phyloP scores from a whole-genome alignment of 306 rosid species.

The Cyclanthera cordifolia region DNA sequence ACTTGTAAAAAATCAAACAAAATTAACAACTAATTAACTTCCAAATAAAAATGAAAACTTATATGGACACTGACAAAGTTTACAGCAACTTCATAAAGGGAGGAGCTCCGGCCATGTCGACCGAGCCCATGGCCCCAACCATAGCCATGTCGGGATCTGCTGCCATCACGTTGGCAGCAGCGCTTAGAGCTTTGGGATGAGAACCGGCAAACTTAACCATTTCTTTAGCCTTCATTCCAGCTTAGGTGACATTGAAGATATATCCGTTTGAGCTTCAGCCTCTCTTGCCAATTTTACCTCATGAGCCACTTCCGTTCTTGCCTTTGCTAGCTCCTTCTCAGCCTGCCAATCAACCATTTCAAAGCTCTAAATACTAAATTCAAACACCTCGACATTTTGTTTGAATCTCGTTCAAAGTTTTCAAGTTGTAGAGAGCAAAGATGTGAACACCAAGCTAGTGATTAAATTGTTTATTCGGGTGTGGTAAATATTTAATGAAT shows the following conservation, averaged over 20 bases:
- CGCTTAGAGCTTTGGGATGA: neutral
- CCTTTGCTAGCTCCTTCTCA: conserved; percentile 53
- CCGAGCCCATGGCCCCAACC: no score
- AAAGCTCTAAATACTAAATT: no score
- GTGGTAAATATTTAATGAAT: no score
- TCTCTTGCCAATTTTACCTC: conserved; percentile 74
- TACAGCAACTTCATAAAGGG: neutral
- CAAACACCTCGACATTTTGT: no score
- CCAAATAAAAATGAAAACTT: neutral
- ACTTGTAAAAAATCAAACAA: neutral
- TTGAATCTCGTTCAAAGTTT: no score
- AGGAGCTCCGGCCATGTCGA: neutral
- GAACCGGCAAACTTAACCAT: conserved; percentile 13
- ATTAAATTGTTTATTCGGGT: no score
- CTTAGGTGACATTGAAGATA: conserved; percentile 45
- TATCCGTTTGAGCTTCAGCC: conserved; percentile 58
- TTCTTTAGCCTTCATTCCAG: conserved; percentile 35
- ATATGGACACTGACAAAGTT: no score
- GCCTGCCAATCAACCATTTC: conserved; percentile 21
- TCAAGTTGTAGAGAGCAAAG: no score
- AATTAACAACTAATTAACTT: no score
- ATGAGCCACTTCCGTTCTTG: conserved; percentile 47
- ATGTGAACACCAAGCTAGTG: no score
- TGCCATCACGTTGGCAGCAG: neutral
- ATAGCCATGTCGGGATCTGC: neutral